Percentiles rank a stretch among this genome's conserved stretches.
phyloP scores from a whole-genome alignment of 306 rosid genomes.

The Pachyrhizus erosus region DNA sequence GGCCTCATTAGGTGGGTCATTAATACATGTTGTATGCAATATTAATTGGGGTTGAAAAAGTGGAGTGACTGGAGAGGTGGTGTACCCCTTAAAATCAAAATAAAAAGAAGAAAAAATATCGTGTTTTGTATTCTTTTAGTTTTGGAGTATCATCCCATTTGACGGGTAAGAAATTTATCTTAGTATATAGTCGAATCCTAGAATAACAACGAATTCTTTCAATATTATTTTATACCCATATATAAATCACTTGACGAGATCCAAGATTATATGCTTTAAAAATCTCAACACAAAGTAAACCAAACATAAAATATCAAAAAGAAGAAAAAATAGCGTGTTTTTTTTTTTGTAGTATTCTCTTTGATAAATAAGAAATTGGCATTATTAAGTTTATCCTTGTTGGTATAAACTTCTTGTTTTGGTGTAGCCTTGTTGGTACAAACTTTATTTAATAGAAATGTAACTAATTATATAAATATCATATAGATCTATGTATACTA shows the following conservation, averaged over 20 bases:
- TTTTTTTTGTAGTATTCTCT: background rate
- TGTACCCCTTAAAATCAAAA: background rate
- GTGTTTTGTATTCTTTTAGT: background rate
- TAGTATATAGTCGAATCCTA: background rate
- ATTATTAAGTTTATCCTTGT: background rate
- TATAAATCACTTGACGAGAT: background rate
- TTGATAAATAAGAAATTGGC: background rate
- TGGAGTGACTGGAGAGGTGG: background rate
- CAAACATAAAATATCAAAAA: background rate
- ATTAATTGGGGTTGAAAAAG: slow-evolving; percentile 10
- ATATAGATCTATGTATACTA: background rate
- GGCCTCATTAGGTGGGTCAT: slow-evolving; percentile 42
- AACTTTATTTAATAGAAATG: background rate
- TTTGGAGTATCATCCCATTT: background rate
- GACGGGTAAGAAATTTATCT: background rate
- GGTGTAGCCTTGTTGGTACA: background rate
- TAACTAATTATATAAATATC: background rate
- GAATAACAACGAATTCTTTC: background rate
- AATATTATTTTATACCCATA: background rate
- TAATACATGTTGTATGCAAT: slow-evolving; percentile 21
- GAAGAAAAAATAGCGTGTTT: background rate
- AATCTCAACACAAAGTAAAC: background rate
- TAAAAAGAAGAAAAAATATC: background rate
- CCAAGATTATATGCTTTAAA: background rate
- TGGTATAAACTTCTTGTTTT: background rate